Conservation (phyloP, 257 asterid genomes). For the Scutellaria barbata region DNA sequence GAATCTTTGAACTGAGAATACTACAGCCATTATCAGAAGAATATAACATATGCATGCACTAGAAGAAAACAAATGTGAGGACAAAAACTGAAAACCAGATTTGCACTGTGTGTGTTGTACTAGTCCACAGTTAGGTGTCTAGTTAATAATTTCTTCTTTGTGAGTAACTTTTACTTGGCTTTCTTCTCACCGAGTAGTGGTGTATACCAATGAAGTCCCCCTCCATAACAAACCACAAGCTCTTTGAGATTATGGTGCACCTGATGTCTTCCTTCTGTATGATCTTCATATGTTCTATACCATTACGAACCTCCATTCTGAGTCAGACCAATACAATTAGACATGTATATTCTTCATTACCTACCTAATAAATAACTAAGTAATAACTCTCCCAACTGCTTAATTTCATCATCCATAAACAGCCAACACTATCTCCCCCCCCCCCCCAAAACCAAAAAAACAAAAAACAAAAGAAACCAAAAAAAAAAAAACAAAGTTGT, state of each 20-base stretch:
- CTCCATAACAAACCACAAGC: background rate
- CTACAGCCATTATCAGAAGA: background rate
- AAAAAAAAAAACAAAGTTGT: background rate
- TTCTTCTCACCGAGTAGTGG: background rate
- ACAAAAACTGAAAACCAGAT: background rate
- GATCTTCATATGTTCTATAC: background rate
- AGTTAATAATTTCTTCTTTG: constrained; percentile 5
- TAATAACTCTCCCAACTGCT: background rate
- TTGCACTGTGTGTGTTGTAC: background rate
- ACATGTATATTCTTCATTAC: background rate
- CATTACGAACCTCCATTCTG: background rate
- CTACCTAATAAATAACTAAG: background rate
- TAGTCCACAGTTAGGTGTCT: background rate
- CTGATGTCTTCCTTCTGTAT: background rate
- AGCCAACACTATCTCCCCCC: background rate
- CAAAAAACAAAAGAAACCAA: background rate
- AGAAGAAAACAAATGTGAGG: background rate
- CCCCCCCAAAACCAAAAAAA: background rate
- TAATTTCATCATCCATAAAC: background rate
- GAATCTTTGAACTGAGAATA: background rate
- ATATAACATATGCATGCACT: background rate
- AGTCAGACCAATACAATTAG: background rate
- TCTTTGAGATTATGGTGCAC: background rate
- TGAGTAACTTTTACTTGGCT: background rate
- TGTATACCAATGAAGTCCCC: background rate